Evolutionary conservation across 345 rosid genomes (phyloP).

Genomic region (Euclidium syriacum): DNA sequence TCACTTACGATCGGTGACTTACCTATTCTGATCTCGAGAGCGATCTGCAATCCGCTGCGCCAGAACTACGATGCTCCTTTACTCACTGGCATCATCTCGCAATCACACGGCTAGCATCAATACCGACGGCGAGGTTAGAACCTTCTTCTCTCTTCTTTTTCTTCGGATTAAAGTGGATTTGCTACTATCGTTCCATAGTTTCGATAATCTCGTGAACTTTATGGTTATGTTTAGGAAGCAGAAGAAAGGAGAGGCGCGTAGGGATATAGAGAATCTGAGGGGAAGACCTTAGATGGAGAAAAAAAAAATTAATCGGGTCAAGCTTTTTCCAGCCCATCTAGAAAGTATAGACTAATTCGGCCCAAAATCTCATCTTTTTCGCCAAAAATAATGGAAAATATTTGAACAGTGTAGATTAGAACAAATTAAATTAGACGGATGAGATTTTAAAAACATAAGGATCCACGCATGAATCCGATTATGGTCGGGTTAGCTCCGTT

Average conservation of each 20-base stretch:
- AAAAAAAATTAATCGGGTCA: neutral
- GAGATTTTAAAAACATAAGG: too few species aligned
- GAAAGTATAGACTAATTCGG: too few species aligned
- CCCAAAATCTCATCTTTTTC: too few species aligned
- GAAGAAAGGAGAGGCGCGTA: slow-evolving; percentile 10
- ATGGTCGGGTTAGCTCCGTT: too few species aligned
- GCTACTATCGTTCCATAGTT: neutral
- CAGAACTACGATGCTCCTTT: slow-evolving; percentile 26
- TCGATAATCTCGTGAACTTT: neutral
- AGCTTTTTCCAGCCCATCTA: too few species aligned
- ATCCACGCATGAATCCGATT: too few species aligned
- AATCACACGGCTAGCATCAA: neutral
- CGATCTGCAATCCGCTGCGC: slow-evolving; percentile 24
- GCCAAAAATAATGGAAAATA: too few species aligned
- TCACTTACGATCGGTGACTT: too few species aligned
- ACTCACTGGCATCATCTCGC: slow-evolving; percentile 18
- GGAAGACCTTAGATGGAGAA: slow-evolving; percentile 16
- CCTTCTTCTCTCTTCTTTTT: neutral
- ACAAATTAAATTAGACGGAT: too few species aligned
- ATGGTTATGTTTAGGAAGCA: neutral
- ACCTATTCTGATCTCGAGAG: too few species aligned
- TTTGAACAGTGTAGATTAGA: too few species aligned
- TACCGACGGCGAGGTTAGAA: slow-evolving; percentile 20
- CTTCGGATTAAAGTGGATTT: neutral
- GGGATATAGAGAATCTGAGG: slow-evolving; percentile 20